These are phyloP conservation scores for Fraxinus dipetala DNA, from an alignment of 305 asterid species.

Conservation along the genomic window DNA sequence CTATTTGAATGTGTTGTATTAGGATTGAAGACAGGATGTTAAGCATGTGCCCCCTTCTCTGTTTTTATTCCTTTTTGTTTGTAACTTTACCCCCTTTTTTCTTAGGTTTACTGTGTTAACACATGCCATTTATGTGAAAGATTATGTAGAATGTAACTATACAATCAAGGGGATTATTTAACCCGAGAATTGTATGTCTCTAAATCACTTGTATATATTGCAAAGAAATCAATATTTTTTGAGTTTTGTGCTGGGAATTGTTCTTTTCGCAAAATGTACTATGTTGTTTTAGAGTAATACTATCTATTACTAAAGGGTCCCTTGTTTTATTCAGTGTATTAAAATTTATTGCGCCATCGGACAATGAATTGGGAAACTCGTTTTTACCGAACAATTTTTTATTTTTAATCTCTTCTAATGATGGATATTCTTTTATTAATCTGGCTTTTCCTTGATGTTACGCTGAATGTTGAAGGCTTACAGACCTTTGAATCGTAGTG, in stretches of 20 bases:
- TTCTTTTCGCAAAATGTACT: background rate
- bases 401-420: background rate
- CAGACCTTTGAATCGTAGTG: no score
- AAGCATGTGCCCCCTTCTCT: constrained; percentile 26
- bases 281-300: no score
- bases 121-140: constrained; percentile 19
- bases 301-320: no score
- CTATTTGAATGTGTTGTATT: constrained; percentile 48
- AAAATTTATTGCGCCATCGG: background rate
- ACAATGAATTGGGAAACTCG: background rate
- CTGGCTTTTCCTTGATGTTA: no score
- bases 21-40: constrained; percentile 43
- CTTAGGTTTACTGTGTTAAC: constrained; percentile 40
- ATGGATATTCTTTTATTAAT: no score
- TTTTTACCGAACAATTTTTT: background rate
- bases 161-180: constrained; percentile 27
- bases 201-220: constrained; percentile 24
- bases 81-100: constrained; percentile 35
- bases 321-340: background rate
- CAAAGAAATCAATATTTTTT: background rate
- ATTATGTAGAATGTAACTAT: constrained; percentile 27
- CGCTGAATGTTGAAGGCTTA: no score
- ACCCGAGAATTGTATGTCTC: constrained; percentile 27
- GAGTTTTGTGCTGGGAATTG: background rate
- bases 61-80: constrained; percentile 25